A percentile compares a stretch with the other conserved stretches of the same genome.
These are phyloP conservation scores for Globisporangium paddicum DNA, from an alignment of 352 stramenopile genomes.

Conservation along the genomic window DNA sequence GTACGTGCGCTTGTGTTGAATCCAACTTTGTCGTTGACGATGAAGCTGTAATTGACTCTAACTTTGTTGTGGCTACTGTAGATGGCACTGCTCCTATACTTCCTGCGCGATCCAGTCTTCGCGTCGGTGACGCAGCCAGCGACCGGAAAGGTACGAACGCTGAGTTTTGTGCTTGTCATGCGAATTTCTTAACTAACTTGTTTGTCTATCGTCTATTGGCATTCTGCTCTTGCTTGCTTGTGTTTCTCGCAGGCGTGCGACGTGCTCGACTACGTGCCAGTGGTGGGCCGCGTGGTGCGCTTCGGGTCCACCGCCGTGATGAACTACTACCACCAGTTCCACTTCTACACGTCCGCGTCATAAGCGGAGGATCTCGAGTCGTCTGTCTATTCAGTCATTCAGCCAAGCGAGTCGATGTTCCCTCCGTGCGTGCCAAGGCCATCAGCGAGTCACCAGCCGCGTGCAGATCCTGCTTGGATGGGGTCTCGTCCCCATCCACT, in stretches of 20 bases:
- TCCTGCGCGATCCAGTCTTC: constrained; percentile 79
- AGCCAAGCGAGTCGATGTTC: background rate
- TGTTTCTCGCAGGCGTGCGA: constrained; percentile 32
- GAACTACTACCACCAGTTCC: constrained; percentile 84
- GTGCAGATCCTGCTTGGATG: too few relatives aligned
- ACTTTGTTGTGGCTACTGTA: constrained; percentile 16
- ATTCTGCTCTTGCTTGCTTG: background rate
- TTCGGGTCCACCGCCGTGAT: constrained; percentile 62
- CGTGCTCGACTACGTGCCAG: constrained; percentile 59
- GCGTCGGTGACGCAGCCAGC: constrained; percentile 59
- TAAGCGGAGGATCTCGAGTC: constrained; percentile 22
- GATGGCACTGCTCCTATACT: constrained; percentile 81
- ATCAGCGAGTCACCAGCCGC: background rate
- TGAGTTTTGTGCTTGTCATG: too few relatives aligned
- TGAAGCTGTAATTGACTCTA: background rate
- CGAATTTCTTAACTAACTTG: background rate
- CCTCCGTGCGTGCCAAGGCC: background rate
- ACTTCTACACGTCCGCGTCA: constrained; percentile 87
- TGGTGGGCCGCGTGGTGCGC: constrained; percentile 68
- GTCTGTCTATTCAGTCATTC: background rate
- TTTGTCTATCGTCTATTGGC: background rate
- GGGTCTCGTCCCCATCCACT: background rate
- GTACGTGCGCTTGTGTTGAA: too few relatives aligned
- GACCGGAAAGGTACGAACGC: constrained; percentile 46
- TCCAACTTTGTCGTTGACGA: too few relatives aligned